phyloP scores from a whole-genome alignment of 176 grass and related monocot genomes.

The Thinopyrum elongatum region DNA sequence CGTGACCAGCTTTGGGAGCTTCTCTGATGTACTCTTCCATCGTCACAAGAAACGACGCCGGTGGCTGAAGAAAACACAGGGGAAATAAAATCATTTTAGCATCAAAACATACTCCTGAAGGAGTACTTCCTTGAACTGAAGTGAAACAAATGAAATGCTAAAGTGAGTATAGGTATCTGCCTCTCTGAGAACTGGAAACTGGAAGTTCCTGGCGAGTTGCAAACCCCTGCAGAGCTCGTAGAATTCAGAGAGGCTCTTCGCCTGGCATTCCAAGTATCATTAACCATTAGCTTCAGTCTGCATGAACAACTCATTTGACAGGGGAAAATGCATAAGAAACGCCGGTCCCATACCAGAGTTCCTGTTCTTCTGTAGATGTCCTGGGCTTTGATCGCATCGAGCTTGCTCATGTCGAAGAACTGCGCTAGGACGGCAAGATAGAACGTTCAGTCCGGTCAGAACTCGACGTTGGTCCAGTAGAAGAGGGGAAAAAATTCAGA shows the following conservation, averaged over 20 bases:
- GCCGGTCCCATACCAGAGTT: constrained; percentile 37
- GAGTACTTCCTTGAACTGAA: neutral
- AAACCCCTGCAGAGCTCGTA: constrained; percentile 75
- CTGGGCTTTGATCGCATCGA: constrained; percentile 78
- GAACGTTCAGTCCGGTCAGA: neutral
- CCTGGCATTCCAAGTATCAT: constrained; percentile 41
- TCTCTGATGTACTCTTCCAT: constrained; percentile 98
- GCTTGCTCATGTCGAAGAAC: constrained; percentile 87
- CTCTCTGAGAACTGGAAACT: constrained; percentile 86
- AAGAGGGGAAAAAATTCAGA: neutral
- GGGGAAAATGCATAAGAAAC: neutral
- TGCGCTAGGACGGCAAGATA: constrained; percentile 22
- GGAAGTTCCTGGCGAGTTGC: constrained; percentile 74
- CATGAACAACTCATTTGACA: neutral
- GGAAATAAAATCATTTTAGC: constrained; percentile 6
- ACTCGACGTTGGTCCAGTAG: neutral
- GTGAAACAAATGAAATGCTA: neutral
- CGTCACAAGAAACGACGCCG: constrained; percentile 63
- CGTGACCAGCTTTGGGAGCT: constrained; percentile 48
- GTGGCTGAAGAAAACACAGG: constrained; percentile 48
- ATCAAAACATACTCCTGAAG: neutral
- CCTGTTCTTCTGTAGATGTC: constrained; percentile 79
- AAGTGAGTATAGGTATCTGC: neutral
- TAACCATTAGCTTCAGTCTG: neutral
- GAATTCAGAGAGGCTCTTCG: constrained; percentile 66